Evolutionary conservation across 805 yeast genomes (phyloP).

Genomic region (Candida ulmi): DNA sequence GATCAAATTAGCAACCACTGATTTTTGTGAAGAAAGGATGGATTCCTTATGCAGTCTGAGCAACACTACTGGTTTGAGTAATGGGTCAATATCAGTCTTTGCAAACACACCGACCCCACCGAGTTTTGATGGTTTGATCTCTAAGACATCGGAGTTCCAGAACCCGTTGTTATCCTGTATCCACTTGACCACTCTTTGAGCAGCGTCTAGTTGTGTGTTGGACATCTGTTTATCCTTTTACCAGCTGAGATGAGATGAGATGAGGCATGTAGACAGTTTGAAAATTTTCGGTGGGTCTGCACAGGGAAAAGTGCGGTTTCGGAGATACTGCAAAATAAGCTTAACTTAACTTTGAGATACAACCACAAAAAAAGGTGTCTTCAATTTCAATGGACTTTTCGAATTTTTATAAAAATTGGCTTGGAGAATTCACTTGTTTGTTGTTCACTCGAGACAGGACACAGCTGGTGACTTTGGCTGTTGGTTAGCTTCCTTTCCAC

Average conservation of each 20-base stretch:
- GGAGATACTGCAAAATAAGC: too few relatives aligned
- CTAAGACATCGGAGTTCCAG: constrained; percentile 44
- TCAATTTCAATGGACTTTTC: too few relatives aligned
- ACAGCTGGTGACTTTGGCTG: too few relatives aligned
- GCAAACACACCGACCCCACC: constrained; percentile 81
- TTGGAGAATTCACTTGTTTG: too few relatives aligned
- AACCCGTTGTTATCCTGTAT: constrained; percentile 45
- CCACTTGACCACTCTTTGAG: constrained; percentile 37
- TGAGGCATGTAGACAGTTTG: too few relatives aligned
- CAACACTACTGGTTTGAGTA: constrained; percentile 25
- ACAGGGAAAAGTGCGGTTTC: too few relatives aligned
- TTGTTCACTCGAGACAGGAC: too few relatives aligned
- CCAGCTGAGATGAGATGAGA: too few relatives aligned
- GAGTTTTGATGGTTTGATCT: constrained; percentile 37
- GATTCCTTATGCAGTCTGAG: constrained; percentile 58
- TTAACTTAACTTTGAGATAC: background rate
- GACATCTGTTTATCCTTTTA: constrained; percentile 22
- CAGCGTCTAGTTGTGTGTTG: constrained; percentile 20
- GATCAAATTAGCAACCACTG: constrained; percentile 61
- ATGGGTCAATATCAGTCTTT: constrained; percentile 30
- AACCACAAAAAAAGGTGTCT: too few relatives aligned
- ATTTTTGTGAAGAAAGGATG: constrained; percentile 52
- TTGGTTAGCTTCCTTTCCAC: too few relatives aligned
- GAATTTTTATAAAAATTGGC: too few relatives aligned
- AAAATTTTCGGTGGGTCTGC: too few relatives aligned